These are phyloP conservation scores for Sanghuangporus sanghuang DNA, from an alignment of 1,284 basidiomycete genomes.

Conservation along the genomic window DNA sequence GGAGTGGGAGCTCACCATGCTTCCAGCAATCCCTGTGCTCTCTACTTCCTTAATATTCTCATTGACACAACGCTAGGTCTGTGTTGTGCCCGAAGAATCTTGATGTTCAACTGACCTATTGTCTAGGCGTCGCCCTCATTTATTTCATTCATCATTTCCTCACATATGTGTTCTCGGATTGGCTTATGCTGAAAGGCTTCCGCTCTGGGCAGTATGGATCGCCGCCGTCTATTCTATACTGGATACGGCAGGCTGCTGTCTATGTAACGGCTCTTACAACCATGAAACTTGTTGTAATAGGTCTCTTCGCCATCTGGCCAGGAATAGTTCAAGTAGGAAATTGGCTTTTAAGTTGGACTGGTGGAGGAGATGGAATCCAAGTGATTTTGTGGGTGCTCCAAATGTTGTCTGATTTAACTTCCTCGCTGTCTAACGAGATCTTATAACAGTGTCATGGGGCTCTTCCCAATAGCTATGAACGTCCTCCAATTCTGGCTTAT, in stretches of 20 bases:
- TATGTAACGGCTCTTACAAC: constrained; percentile 79
- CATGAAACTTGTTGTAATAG: constrained; percentile 90
- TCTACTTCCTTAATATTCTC: constrained; percentile 92
- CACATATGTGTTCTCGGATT: constrained; percentile 65
- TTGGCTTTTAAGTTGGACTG: constrained; percentile 82
- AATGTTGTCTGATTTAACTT: neutral
- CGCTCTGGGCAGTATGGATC: constrained; percentile 84
- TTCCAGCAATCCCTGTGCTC: constrained; percentile 79
- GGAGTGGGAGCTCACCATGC: constrained; percentile 61
- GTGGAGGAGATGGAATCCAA: constrained; percentile 60
- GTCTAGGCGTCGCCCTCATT: constrained; percentile 76
- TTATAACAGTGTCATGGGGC: constrained; percentile 54
- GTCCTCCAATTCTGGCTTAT: constrained; percentile 86
- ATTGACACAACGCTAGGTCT: constrained; percentile 88
- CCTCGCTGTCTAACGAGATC: constrained; percentile 13
- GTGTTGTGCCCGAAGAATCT: constrained; percentile 3
- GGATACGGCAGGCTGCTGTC: constrained; percentile 80
- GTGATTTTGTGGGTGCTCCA: constrained; percentile 68
- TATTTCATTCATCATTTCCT: constrained; percentile 72
- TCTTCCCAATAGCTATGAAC: constrained; percentile 94
- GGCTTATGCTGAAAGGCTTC: constrained; percentile 68
- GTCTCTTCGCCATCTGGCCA: constrained; percentile 67
- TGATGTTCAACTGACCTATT: constrained; percentile 1
- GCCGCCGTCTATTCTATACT: constrained; percentile 69
- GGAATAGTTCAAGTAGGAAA: constrained; percentile 71